Evolutionary conservation across 2,329 filamentous ascomycete species (phyloP), one percentile per base, ranked within the genome.

Genomic region (Aureobasidium mangrovei): DNA sequence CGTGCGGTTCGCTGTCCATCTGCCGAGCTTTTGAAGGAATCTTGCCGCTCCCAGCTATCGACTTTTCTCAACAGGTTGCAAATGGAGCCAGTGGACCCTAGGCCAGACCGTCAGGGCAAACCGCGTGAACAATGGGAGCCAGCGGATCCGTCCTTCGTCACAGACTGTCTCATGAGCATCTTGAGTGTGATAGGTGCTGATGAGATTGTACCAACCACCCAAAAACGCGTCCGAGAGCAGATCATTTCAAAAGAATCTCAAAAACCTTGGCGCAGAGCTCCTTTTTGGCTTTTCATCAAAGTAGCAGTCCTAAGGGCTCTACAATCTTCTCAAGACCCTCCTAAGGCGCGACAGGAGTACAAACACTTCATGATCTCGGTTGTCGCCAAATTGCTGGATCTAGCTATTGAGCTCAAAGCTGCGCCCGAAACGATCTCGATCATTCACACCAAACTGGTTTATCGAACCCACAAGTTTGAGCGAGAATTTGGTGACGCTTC

Each of bases 151-250:
- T 70, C 75, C 0, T 64, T 86, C 1, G 74, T 88, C 2, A 78
- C 74, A 0, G 73, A 80, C 7, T 71, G 85, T 56, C 70, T 87
- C 7, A 78, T 85, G 67, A 74, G 80, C 0, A 63, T 86, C 0
- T 65, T 88, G 0, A 76, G 81, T 60, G 76, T 73, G 0, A 70
- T 77, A 5, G 83, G 83, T 0, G 54, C 61, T 0, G 59, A 68
- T 0, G 56, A 69, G 0, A 53, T 65, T 0, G 66, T 74, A 0
- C 59, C 67, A 0, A 27, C 70, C 0, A 62, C 85, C 1, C 69
- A 69, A 0, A 88, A 88, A 62, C 71, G 77, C 2, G 74, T 86
- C 0, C 73, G 80, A 0, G 84, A 87, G 47, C 82, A 85, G n/a
- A 46, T 60, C 3, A 28, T 57, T 6, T 60, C 55, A 40, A 9